These are phyloP conservation scores for Cyclocybe aegerita DNA, from an alignment of 768 basidiomycete species.

Conservation along the genomic window DNA sequence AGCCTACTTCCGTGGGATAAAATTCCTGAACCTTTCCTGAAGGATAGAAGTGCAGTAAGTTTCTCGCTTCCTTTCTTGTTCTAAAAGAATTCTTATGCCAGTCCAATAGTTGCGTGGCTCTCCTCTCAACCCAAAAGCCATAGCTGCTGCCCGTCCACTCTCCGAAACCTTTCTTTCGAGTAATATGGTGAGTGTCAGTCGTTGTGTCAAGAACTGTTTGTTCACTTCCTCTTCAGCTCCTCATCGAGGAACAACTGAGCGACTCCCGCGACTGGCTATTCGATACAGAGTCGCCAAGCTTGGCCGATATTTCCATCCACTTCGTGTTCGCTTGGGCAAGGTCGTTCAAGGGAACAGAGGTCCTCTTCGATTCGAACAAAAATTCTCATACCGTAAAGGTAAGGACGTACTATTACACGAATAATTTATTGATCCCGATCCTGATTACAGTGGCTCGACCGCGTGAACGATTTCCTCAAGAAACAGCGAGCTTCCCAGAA, in stretches of 20 bases:
- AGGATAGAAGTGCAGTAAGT: slow-evolving; percentile 48
- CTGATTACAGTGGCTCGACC: slow-evolving; percentile 43
- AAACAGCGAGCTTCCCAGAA: slow-evolving; percentile 23
- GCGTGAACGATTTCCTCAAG: slow-evolving; percentile 36
- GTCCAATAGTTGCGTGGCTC: slow-evolving; percentile 28
- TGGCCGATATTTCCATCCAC: slow-evolving; percentile 53
- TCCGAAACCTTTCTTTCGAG: slow-evolving; percentile 40
- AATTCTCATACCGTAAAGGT: slow-evolving; percentile 45
- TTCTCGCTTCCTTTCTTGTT: background rate
- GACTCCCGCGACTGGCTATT: slow-evolving; percentile 60
- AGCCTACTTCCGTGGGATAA: slow-evolving; percentile 47
- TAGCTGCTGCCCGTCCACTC: slow-evolving; percentile 28
- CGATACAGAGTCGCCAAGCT: slow-evolving; percentile 48
- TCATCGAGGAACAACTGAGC: slow-evolving; percentile 42
- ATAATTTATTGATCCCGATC: too few relatives aligned
- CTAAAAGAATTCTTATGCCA: background rate
- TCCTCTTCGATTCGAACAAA: slow-evolving; percentile 33
- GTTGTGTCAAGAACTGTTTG: background rate
- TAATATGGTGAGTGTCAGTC: slow-evolving; percentile 39
- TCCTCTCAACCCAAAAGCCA: slow-evolving; percentile 36
- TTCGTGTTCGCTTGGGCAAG: slow-evolving; percentile 47
- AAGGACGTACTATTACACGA: slow-evolving; percentile 7
- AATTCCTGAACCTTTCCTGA: slow-evolving; percentile 43
- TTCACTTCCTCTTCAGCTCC: slow-evolving; percentile 16
- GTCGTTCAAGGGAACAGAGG: slow-evolving; percentile 30